These are phyloP conservation scores for Microcyclospora pomicola DNA, from an alignment of 2,329 filamentous ascomycete species.

Conservation along the genomic window DNA sequence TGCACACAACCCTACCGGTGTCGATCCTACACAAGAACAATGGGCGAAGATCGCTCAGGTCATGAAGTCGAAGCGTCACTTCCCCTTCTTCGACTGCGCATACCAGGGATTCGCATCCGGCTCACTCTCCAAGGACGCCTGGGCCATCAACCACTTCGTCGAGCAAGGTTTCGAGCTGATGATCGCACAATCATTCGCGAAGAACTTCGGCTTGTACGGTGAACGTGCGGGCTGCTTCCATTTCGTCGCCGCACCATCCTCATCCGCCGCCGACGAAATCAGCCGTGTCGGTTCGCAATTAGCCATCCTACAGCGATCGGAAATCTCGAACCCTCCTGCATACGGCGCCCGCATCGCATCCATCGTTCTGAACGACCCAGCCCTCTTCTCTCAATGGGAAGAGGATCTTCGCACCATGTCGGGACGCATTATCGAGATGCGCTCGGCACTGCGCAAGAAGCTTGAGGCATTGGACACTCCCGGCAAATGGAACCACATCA, in stretches of 20 bases:
- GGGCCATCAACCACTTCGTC: slow-evolving; percentile 88
- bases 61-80: slow-evolving; percentile 65
- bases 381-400: slow-evolving; percentile 83
- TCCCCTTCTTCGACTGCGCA: slow-evolving; percentile 96
- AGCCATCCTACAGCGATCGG: slow-evolving; percentile 84
- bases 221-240: slow-evolving; percentile 96
- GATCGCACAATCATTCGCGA: slow-evolving; percentile 40
- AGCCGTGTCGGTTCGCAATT: slow-evolving; percentile 70
- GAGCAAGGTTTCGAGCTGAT: slow-evolving; percentile 67
- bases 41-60: slow-evolving; percentile 80
- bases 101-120: slow-evolving; percentile 98
- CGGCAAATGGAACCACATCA: slow-evolving; percentile 92
- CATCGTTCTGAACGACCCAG: slow-evolving; percentile 66
- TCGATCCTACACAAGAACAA: slow-evolving; percentile 85
- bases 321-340: slow-evolving; percentile 93
- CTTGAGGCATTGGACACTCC: slow-evolving; percentile 77
- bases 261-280: slow-evolving; percentile 49
- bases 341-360: slow-evolving; percentile 86
- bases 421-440: slow-evolving; percentile 87
- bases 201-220: slow-evolving; percentile 71
- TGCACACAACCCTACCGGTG: slow-evolving; percentile 94
- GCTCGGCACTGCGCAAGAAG: slow-evolving; percentile 59
- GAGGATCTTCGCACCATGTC: slow-evolving; percentile 86
- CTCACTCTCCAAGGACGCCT: slow-evolving; percentile 69
- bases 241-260: slow-evolving; percentile 61